Evolutionary conservation across 1,284 basidiomycete genomes (phyloP).

Genomic region (Thecaphora frezii): DNA sequence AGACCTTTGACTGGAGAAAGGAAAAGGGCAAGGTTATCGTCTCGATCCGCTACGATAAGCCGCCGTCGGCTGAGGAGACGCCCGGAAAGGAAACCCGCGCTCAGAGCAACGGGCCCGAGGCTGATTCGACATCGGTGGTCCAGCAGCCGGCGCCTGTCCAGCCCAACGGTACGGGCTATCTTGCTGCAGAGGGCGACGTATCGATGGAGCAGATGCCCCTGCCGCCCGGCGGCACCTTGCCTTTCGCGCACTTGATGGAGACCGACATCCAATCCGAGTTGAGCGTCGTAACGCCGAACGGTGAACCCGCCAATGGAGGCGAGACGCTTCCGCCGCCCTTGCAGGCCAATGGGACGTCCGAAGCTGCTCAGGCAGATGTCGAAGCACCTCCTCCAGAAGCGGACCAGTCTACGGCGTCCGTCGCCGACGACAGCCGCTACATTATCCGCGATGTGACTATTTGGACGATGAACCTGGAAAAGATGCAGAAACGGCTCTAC

Average conservation of each 20-base stretch:
- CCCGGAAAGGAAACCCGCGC: no score
- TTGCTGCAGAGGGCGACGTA: conserved; percentile 2
- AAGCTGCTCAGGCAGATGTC: no score
- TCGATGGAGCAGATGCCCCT: conserved; percentile 1
- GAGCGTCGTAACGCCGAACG: no score
- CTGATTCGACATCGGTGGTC: no score
- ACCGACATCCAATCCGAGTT: no score
- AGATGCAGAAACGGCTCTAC: conserved; percentile 83
- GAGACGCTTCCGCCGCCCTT: conserved; percentile 9
- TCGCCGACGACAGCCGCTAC: conserved; percentile 18
- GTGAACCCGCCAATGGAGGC: no score
- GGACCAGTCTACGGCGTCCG: conserved; percentile 3
- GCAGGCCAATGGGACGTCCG: not conserved
- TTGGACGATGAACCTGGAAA: conserved; percentile 68
- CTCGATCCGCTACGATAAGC: conserved; percentile 74
- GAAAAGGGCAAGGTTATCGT: conserved; percentile 47
- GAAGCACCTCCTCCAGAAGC: not conserved
- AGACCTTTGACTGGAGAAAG: conserved; percentile 49
- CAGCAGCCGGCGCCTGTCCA: no score
- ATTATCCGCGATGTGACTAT: conserved; percentile 46
- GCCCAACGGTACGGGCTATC: not conserved
- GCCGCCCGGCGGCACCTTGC: no score
- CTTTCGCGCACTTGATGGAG: no score
- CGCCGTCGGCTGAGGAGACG: conserved; percentile 24
- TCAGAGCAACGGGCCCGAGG: no score